Base-by-base conservation (phyloP, 371 early-diverging fungal genomes). In the Phascolomyces articulosus region DNA sequence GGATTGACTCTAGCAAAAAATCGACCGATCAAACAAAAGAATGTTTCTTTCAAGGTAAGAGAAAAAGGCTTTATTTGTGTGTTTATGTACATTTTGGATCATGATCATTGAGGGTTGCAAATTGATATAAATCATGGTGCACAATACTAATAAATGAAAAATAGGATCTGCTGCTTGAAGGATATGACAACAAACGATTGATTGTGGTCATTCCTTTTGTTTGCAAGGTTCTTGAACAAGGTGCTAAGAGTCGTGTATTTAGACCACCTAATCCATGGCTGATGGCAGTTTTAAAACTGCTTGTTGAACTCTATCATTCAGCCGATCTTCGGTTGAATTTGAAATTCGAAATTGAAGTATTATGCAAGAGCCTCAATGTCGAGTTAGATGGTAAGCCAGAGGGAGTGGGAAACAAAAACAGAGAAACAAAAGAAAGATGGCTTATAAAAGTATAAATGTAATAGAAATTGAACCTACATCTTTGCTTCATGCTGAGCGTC, bases 171-270 rank as follows among this genome's bases (percentile, higher is more conserved):
- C 69, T 99, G 49, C 70, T 98, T 41, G 95, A 97, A 80, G 98
- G 97, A 1, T 96, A 89, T 70, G 91, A 91, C 63, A 85, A 81
- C 59, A 88, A 91, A 55, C 84, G 96, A 3, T 80, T 98, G 53
- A 95, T 96, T 73, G 96, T 97, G 1, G 95, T 94, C 3, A 96
- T 99, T 61, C 99, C 99, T 7, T 99, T 99, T 73, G 96, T 96
- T 15, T 98, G 98, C 82, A 97, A 97, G 74, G 95, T 98, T 0
- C 77, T 98, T 55, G 96, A 96, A 69, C 96, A 97, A 71, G 87
- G 91, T 60, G 84, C 81, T 31, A 82, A 86, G 56, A 93, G 93
- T 73, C 89, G 83, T 29, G 92, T 97, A 1, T 99, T 98, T 80
- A 87, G 87, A 40, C 96, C 97, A 13, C 97, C 97, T 13, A 98